phyloP scores from a whole-genome alignment of 306 rosid genomes.

The Medicago arabica region DNA sequence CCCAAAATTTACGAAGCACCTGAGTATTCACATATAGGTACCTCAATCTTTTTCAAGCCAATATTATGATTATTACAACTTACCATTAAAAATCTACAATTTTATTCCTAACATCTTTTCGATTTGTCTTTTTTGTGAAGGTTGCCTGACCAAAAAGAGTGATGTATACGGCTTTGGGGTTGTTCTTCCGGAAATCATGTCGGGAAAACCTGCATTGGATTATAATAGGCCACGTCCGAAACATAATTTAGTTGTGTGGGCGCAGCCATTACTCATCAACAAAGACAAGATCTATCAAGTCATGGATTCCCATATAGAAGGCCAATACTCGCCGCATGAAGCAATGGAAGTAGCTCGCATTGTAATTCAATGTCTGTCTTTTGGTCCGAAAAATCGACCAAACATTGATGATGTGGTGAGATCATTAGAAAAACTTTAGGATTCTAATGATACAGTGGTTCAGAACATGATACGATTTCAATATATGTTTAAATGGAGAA shows the following conservation, averaged over 20 bases:
- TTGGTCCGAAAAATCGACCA: constrained; percentile 59
- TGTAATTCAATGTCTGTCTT: constrained; percentile 63
- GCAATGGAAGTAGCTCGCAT: constrained; percentile 62
- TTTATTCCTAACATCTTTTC: neutral
- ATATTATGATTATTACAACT: too few relatives aligned
- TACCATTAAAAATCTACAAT: too few relatives aligned
- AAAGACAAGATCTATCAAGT: constrained; percentile 60
- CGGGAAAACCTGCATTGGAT: neutral
- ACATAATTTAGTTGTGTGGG: constrained; percentile 46
- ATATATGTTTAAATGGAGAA: too few relatives aligned
- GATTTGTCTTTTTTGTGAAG: neutral
- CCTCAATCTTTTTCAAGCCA: too few relatives aligned
- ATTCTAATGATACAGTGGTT: neutral
- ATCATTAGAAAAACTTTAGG: constrained; percentile 65
- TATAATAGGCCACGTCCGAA: fast-evolving
- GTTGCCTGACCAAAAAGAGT: neutral
- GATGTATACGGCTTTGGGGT: neutral
- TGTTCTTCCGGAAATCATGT: neutral
- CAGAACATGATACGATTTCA: too few relatives aligned
- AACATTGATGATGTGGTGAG: constrained; percentile 70
- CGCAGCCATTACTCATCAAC: constrained; percentile 69
- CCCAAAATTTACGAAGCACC: too few relatives aligned
- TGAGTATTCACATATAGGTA: too few relatives aligned
- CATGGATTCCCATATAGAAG: constrained; percentile 70
- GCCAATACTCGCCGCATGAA: constrained; percentile 61